Conservation (phyloP, 2,329 filamentous ascomycete genomes). For the Colletotrichum caudatum region DNA sequence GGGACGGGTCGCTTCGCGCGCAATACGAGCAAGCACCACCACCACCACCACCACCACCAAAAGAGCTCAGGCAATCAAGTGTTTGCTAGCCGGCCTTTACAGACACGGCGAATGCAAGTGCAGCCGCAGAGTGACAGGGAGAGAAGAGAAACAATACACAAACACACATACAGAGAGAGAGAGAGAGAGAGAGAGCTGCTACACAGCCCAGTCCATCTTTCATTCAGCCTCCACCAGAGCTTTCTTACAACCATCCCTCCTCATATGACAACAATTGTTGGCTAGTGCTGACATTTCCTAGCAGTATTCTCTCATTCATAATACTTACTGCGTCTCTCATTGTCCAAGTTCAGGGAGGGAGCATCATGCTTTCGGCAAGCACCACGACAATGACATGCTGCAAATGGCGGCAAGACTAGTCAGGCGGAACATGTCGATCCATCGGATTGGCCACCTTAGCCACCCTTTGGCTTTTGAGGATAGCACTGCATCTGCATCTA, state of each 20-base stretch:
- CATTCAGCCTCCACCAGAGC: background rate
- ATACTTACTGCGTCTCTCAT: slow-evolving; percentile 7
- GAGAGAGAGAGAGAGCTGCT: background rate
- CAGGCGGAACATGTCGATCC: slow-evolving; percentile 32
- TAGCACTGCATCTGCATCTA: slow-evolving; percentile 37
- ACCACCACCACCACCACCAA: slow-evolving; percentile 1
- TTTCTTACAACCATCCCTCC: background rate
- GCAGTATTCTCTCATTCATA: slow-evolving; percentile 9
- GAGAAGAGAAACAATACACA: background rate
- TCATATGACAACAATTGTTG: background rate
- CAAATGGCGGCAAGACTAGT: slow-evolving; percentile 39
- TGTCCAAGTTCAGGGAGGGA: background rate
- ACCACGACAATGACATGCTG: slow-evolving; percentile 38
- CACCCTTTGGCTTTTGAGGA: slow-evolving; percentile 26
- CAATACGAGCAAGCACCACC: slow-evolving; percentile 16
- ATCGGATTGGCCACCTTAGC: slow-evolving; percentile 35
- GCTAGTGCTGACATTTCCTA: slow-evolving; percentile 34
- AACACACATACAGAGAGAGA: background rate
- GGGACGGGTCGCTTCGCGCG: background rate
- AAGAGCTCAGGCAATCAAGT: background rate
- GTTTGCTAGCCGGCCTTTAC: background rate
- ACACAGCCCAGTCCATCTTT: background rate
- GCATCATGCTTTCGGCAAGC: slow-evolving; percentile 28
- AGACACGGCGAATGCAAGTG: slow-evolving; percentile 9
- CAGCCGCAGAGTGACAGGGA: background rate